Evolutionary conservation across 306 rosid species (phyloP).

Genomic region (Elaeagnus macrophylla): DNA sequence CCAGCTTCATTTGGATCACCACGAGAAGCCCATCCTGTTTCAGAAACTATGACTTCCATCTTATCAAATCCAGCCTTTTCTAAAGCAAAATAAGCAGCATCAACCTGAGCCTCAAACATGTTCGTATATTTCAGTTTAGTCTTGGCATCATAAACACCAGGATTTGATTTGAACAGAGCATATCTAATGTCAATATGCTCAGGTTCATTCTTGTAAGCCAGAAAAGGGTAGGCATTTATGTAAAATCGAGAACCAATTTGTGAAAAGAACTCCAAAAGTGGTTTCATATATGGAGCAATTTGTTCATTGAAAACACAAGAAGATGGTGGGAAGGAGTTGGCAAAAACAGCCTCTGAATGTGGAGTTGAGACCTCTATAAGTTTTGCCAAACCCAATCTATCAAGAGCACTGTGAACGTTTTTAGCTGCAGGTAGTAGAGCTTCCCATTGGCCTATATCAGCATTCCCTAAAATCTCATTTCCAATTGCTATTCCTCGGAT

Average conservation of each 20-base stretch:
- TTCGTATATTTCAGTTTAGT: constrained; percentile 70
- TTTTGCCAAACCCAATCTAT: constrained; percentile 32
- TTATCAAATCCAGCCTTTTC: constrained; percentile 65
- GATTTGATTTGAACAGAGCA: constrained; percentile 57
- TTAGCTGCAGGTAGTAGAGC: constrained; percentile 62
- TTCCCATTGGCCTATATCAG: constrained; percentile 48
- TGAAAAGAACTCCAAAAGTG: constrained; percentile 69
- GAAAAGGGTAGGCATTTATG: constrained; percentile 88
- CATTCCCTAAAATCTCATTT: constrained; percentile 67
- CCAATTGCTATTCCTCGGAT: constrained; percentile 75
- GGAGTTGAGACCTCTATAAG: constrained; percentile 69
- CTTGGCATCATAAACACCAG: constrained; percentile 64
- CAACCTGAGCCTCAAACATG: constrained; percentile 79
- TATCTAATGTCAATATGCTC: constrained; percentile 69
- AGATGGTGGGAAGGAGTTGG: constrained; percentile 78
- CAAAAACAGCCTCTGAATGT: constrained; percentile 88
- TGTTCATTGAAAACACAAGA: constrained; percentile 70
- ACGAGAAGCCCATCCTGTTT: constrained; percentile 88
- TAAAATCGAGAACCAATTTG: constrained; percentile 67
- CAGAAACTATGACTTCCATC: constrained; percentile 72
- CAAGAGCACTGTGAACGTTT: constrained; percentile 57
- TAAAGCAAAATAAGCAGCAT: constrained; percentile 77
- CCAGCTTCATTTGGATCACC: constrained; percentile 77
- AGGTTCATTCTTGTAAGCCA: constrained; percentile 82
- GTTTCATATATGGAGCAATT: constrained; percentile 49